Evolutionary conservation across 805 yeast genomes (phyloP).

Genomic region (Metschnikowia cubensis): DNA sequence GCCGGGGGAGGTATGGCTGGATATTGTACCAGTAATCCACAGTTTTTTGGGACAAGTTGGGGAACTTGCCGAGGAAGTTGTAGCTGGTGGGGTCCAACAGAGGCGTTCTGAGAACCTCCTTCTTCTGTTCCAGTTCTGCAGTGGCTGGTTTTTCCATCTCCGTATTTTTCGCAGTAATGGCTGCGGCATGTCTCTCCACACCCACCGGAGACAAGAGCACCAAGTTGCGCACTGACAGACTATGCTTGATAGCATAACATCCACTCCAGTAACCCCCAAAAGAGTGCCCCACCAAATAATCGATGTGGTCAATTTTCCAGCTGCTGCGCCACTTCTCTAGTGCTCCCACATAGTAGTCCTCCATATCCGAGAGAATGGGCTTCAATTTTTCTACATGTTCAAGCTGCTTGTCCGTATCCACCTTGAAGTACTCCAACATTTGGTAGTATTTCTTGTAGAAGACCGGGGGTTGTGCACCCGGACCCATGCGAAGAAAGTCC

Average conservation of each 20-base stretch:
- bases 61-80: conserved; percentile 46
- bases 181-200: conserved; percentile 63
- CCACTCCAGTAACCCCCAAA: conserved; percentile 73
- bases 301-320: conserved; percentile 48
- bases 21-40: conserved; percentile 36
- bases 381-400: conserved; percentile 32
- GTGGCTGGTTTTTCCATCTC: not conserved
- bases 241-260: conserved; percentile 58
- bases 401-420: conserved; percentile 24
- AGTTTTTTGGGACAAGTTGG: conserved; percentile 30
- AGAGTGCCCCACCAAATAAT: conserved; percentile 70
- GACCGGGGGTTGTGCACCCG: conserved; percentile 21
- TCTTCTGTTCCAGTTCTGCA: not conserved
- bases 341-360: conserved; percentile 52
- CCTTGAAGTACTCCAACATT: conserved; percentile 32
- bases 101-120: not conserved
- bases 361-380: conserved; percentile 43
- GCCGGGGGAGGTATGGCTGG: conserved; percentile 44
- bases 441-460: conserved; percentile 39
- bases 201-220: conserved; percentile 75
- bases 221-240: conserved; percentile 49
- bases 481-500: conserved; percentile 22
- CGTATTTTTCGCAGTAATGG: conserved; percentile 34
- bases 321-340: conserved; percentile 62
- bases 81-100: conserved; percentile 40